Evolutionary conservation across 306 rosid genomes (phyloP).

Genomic region (Ceratonia siliqua): DNA sequence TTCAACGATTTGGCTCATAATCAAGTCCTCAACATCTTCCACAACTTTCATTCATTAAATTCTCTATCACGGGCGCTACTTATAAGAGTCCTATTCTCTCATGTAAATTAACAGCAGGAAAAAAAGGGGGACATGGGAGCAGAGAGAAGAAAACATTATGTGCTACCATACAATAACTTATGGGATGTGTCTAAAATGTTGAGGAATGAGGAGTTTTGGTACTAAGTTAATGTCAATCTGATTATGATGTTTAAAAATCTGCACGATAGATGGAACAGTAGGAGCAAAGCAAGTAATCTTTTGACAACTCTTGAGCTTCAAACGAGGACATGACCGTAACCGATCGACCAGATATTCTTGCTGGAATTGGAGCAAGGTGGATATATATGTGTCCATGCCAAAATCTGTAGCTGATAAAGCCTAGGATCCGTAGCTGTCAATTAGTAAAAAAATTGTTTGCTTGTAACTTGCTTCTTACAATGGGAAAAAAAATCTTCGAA

Average conservation of each 20-base stretch:
- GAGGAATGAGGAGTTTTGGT: constrained; percentile 5
- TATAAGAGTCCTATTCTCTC: constrained; percentile 3
- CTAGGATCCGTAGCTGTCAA: constrained; percentile 24
- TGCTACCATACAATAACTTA: background rate
- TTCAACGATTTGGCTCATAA: no score
- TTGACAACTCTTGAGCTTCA: constrained; percentile 27
- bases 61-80: constrained; percentile 21
- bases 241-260: constrained; percentile 21
- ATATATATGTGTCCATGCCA: background rate
- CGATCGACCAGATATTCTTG: constrained; percentile 23
- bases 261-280: constrained; percentile 18
- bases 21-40: constrained; percentile 23
- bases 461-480: background rate
- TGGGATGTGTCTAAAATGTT: constrained; percentile 25
- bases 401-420: constrained; percentile 9
- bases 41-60: constrained; percentile 31
- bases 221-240: constrained; percentile 19
- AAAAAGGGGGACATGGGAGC: background rate
- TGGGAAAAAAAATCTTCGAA: background rate
- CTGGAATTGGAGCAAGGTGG: background rate
- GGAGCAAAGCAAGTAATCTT: constrained; percentile 23
- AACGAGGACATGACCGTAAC: constrained; percentile 18
- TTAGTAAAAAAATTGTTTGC: background rate
- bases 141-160: background rate
- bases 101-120: background rate